phyloP scores from a whole-genome alignment of 805 yeast genomes.

The Spathaspora hagerdaliae region DNA sequence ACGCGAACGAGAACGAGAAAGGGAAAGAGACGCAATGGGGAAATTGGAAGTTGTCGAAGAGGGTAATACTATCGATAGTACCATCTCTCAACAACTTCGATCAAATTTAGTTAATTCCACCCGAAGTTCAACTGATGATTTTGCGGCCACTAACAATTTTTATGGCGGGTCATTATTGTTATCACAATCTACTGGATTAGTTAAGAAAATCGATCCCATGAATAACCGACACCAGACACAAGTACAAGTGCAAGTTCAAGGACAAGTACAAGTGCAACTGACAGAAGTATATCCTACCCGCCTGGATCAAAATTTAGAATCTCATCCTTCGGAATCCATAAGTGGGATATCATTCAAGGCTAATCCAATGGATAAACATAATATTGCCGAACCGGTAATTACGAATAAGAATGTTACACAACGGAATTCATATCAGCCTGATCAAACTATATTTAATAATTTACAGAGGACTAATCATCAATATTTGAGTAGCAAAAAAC shows the following conservation, averaged over 20 bases:
- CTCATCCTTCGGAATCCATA: constrained; percentile 6
- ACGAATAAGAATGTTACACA: constrained; percentile 29
- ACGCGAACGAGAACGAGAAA: too few species aligned
- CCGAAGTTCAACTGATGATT: constrained; percentile 25
- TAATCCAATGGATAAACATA: constrained; percentile 19
- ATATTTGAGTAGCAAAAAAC: constrained; percentile 23
- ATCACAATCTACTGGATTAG: constrained; percentile 41
- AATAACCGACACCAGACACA: too few species aligned
- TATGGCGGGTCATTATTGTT: constrained; percentile 41
- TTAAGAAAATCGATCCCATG: constrained; percentile 27
- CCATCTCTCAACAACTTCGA: neutral
- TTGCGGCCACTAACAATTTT: constrained; percentile 20
- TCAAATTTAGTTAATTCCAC: constrained; percentile 7
- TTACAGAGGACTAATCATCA: constrained; percentile 37
- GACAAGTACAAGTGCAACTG: too few species aligned
- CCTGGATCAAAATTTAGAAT: neutral
- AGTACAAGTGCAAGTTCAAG: neutral
- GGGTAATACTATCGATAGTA: neutral
- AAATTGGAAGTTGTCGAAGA: constrained; percentile 1
- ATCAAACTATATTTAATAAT: constrained; percentile 39
- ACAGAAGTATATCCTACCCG: too few species aligned
- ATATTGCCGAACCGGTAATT: constrained; percentile 27
- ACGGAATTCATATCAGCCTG: constrained; percentile 38
- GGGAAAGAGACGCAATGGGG: neutral
- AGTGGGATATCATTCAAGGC: constrained; percentile 32